phyloP scores from a whole-genome alignment of 2,329 filamentous ascomycete species.

The Aspergillus ustus region DNA sequence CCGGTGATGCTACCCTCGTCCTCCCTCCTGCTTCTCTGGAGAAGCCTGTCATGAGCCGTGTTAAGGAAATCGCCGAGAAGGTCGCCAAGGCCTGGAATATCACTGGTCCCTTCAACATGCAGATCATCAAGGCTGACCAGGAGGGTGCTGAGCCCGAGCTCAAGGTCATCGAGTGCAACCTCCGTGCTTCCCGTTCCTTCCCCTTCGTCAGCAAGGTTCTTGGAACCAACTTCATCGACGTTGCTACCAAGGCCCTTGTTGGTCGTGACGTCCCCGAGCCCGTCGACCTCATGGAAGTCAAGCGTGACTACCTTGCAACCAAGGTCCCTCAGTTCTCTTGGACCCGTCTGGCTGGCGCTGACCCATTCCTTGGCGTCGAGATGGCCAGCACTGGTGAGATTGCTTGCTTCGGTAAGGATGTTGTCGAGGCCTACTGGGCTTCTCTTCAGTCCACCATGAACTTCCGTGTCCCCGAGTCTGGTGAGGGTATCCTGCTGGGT shows the following conservation, averaged over 20 bases:
- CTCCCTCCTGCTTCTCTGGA: conserved; percentile 85
- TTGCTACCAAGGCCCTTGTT: conserved; percentile 89
- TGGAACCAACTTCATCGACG: conserved; percentile 94
- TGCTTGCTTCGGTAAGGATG: conserved; percentile 95
- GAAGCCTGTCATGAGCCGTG: conserved; percentile 74
- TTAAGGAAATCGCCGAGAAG: conserved; percentile 95
- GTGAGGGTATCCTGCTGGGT: conserved; percentile 93
- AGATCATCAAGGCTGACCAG: conserved; percentile 91
- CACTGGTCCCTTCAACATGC: conserved; percentile 99
- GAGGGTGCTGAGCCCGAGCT: conserved; percentile 75
- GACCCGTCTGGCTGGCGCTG: conserved; percentile 95
- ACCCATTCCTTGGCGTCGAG: conserved; percentile 96
- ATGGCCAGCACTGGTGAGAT: conserved; percentile 98
- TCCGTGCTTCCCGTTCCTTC: conserved; percentile 96
- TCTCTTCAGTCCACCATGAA: conserved; percentile 98
- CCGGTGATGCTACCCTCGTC: conserved; percentile 92
- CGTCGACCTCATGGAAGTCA: conserved; percentile 82
- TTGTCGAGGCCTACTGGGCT: conserved; percentile 97
- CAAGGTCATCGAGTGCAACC: conserved; percentile 98
- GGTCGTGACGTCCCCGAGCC: conserved; percentile 83
- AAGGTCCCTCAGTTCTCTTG: conserved; percentile 99
- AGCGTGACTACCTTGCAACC: conserved; percentile 91
- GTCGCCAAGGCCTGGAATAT: conserved; percentile 97
- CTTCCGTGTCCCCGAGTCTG: conserved; percentile 93
- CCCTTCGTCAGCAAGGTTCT: conserved; percentile 98